A percentile compares a stretch with the other conserved stretches of the same genome.
Conservation (phyloP, 2,329 filamentous ascomycete genomes). For the Arthrobotrys conoides region DNA sequence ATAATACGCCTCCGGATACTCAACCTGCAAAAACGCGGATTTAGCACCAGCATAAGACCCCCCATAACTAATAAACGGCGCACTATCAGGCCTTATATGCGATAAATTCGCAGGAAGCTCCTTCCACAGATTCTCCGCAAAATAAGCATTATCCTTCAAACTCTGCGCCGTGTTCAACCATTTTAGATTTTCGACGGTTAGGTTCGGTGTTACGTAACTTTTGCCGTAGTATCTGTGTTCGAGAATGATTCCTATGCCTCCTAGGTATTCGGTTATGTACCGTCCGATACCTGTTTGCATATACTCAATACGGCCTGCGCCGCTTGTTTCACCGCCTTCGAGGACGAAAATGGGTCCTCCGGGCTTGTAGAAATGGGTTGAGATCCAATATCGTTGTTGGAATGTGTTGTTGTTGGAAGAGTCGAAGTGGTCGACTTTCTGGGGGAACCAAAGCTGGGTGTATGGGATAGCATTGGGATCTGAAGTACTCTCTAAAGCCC, state of each 20-base stretch:
- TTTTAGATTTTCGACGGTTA: conserved; percentile 79
- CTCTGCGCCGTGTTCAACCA: conserved; percentile 89
- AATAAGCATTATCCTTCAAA: conserved; percentile 84
- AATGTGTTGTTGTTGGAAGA: conserved; percentile 79
- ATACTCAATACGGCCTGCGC: conserved; percentile 75
- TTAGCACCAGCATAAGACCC: conserved; percentile 87
- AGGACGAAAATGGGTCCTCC: conserved; percentile 87
- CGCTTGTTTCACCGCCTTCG: conserved; percentile 78
- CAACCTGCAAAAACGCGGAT: conserved; percentile 80
- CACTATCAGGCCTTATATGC: conserved; percentile 76
- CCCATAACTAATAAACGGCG: conserved; percentile 84
- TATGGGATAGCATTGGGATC: conserved; percentile 44
- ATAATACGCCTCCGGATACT: conserved; percentile 84
- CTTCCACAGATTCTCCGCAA: conserved; percentile 76
- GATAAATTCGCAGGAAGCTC: conserved; percentile 79
- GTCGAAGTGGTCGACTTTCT: conserved; percentile 67
- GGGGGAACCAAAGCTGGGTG: conserved; percentile 48
- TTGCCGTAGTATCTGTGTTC: conserved; percentile 90
- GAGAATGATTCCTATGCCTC: conserved; percentile 83
- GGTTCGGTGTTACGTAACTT: conserved; percentile 78
- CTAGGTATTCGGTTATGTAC: conserved; percentile 78
- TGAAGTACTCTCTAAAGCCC: neutral
- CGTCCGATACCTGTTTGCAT: conserved; percentile 83
- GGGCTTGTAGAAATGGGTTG: conserved; percentile 79
- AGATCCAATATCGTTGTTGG: conserved; percentile 85